Conservation (phyloP, 2,329 filamentous ascomycete species). For the Colletotrichum orbiculare region DNA sequence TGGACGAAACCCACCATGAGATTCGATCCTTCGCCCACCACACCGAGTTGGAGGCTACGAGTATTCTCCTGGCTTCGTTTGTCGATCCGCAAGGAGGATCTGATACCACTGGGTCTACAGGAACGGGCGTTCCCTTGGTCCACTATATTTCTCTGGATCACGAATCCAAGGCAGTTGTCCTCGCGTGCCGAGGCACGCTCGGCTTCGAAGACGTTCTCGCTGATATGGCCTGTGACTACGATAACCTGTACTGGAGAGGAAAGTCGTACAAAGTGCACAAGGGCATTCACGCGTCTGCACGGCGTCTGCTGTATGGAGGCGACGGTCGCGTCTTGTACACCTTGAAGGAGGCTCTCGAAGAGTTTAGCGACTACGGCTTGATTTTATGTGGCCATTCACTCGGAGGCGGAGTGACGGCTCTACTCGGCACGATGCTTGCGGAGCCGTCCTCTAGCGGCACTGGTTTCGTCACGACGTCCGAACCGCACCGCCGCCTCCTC, state of each 20-base stretch:
- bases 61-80: constrained; percentile 75
- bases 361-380: constrained; percentile 76
- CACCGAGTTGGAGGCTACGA: constrained; percentile 66
- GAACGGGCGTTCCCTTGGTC: constrained; percentile 75
- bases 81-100: constrained; percentile 76
- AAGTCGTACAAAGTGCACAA: constrained; percentile 77
- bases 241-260: constrained; percentile 72
- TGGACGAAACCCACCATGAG: constrained; percentile 66
- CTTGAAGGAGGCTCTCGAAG: constrained; percentile 72
- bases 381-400: constrained; percentile 77
- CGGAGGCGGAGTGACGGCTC: constrained; percentile 75
- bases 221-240: constrained; percentile 80
- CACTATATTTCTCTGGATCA: constrained; percentile 80
- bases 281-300: constrained; percentile 78
- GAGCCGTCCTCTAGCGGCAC: constrained; percentile 67
- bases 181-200: constrained; percentile 78
- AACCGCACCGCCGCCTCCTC: constrained; percentile 56
- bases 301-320: constrained; percentile 73
- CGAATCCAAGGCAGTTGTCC: constrained; percentile 76
- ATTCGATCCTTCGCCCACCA: constrained; percentile 73
- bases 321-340: constrained; percentile 75
- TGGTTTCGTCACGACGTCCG: constrained; percentile 71
- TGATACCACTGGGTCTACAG: constrained; percentile 72
- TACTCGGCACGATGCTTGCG: constrained; percentile 77
- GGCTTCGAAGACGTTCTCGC: constrained; percentile 80